These are phyloP conservation scores for Pythium coloratum DNA, from an alignment of 352 stramenopile species.

Conservation along the genomic window DNA sequence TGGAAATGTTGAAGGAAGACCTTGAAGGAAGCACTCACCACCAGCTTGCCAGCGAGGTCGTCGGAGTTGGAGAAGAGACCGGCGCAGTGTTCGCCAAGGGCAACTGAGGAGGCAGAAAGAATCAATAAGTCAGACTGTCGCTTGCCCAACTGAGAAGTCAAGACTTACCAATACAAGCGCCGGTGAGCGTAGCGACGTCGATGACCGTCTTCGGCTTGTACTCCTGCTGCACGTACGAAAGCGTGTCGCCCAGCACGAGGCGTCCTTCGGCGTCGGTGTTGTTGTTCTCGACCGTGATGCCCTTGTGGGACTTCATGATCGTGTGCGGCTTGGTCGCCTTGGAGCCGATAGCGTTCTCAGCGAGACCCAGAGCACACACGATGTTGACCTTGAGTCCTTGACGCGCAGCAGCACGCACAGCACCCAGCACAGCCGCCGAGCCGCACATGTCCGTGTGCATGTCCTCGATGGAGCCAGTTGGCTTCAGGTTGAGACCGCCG, in stretches of 20 bases:
- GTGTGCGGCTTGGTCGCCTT: conserved; percentile 86
- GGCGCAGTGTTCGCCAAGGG: conserved; percentile 86
- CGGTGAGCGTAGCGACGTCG: conserved; percentile 93
- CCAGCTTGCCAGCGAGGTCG: conserved; percentile 66
- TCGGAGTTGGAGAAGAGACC: conserved; percentile 93
- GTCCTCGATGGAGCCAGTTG: conserved; percentile 87
- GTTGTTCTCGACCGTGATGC: conserved; percentile 90
- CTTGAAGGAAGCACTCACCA: conserved; percentile 29
- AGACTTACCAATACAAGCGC: conserved; percentile 75
- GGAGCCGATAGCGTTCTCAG: conserved; percentile 86
- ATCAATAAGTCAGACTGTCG: neutral
- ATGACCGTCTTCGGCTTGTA: conserved; percentile 92
- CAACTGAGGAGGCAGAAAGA: conserved; percentile 41
- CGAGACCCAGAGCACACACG: conserved; percentile 70
- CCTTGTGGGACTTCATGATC: conserved; percentile 89
- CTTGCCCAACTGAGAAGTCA: neutral
- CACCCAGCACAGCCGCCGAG: conserved; percentile 83
- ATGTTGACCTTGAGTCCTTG: conserved; percentile 80
- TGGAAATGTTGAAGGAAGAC: neutral
- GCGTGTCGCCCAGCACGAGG: conserved; percentile 88
- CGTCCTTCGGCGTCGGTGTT: conserved; percentile 93
- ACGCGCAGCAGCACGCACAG: conserved; percentile 70
- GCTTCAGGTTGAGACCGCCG: conserved; percentile 95
- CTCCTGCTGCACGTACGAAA: conserved; percentile 88
- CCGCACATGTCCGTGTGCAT: conserved; percentile 94